These are phyloP conservation scores for Talaromyces sp. DNA, from an alignment of 2,329 filamentous ascomycete genomes.

Conservation along the genomic window DNA sequence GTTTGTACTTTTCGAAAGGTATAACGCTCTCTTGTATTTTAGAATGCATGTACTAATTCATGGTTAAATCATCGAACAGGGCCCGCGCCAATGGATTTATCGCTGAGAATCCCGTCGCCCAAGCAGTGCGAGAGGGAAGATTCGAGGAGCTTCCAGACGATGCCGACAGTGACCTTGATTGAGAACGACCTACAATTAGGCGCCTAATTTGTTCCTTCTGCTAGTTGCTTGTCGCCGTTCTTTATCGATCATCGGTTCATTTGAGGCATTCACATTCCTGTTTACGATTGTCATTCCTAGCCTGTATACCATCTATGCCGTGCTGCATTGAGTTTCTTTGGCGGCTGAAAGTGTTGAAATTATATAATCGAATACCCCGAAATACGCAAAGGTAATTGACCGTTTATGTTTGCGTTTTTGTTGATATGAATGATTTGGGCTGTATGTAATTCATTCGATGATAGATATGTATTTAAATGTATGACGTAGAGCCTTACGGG, in stretches of 20 bases:
- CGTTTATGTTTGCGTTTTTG: no score
- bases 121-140: conserved; percentile 63
- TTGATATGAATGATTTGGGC: not conserved
- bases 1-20: conserved; percentile 88
- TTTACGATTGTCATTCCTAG: not conserved
- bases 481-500: not conserved
- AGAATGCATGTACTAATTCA: not conserved
- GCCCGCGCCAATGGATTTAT: conserved; percentile 71
- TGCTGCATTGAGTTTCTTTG: not conserved
- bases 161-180: conserved; percentile 31
- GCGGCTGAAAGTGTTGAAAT: not conserved
- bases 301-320: not conserved
- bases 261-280: not conserved
- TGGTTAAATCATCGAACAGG: conserved; percentile 34
- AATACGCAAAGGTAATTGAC: not conserved
- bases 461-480: conserved; percentile 5
- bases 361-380: not conserved
- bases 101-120: conserved; percentile 67
- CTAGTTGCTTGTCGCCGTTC: not conserved
- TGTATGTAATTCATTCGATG: no score
- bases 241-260: not conserved
- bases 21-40: conserved; percentile 18
- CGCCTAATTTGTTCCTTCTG: not conserved
- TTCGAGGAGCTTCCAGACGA: conserved; percentile 64
- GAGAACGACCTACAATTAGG: not conserved